These are phyloP conservation scores for Leucocoprinus birnbaumii DNA, from an alignment of 768 basidiomycete genomes.

Conservation along the genomic window DNA sequence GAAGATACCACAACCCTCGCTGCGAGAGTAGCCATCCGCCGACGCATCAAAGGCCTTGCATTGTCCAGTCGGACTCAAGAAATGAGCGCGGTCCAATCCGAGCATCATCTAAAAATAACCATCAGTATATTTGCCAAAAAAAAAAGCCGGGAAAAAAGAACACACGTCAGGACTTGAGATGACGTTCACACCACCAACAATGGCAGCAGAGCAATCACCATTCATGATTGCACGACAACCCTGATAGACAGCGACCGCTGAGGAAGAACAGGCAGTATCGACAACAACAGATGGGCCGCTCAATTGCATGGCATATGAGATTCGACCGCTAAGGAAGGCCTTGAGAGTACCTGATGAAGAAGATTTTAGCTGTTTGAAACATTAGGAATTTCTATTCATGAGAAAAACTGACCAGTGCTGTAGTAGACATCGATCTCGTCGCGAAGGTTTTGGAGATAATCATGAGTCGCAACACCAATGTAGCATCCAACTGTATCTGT, in stretches of 20 bases:
- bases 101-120: slow-evolving; percentile 55
- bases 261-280: slow-evolving; percentile 78
- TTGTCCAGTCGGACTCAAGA: slow-evolving; percentile 63
- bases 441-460: slow-evolving; percentile 65
- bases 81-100: slow-evolving; percentile 68
- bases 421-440: slow-evolving; percentile 70
- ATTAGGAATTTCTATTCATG: background rate
- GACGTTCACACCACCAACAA: slow-evolving; percentile 76
- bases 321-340: slow-evolving; percentile 69
- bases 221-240: slow-evolving; percentile 63
- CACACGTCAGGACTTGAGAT: slow-evolving; percentile 72
- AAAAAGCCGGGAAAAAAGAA: background rate
- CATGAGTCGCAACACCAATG: slow-evolving; percentile 69
- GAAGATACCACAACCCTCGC: slow-evolving; percentile 71
- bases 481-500: slow-evolving; percentile 62
- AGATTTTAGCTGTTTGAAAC: background rate
- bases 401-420: slow-evolving; percentile 47
- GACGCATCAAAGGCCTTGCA: slow-evolving; percentile 71
- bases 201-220: slow-evolving; percentile 63
- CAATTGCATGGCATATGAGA: slow-evolving; percentile 68
- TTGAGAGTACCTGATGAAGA: slow-evolving; percentile 53
- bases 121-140: background rate
- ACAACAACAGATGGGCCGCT: slow-evolving; percentile 71
- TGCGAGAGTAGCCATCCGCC: slow-evolving; percentile 72
- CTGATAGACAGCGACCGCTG: slow-evolving; percentile 64